These are phyloP conservation scores for Coemansia pectinata DNA, from an alignment of 192 early-diverging fungal species.

Conservation along the genomic window DNA sequence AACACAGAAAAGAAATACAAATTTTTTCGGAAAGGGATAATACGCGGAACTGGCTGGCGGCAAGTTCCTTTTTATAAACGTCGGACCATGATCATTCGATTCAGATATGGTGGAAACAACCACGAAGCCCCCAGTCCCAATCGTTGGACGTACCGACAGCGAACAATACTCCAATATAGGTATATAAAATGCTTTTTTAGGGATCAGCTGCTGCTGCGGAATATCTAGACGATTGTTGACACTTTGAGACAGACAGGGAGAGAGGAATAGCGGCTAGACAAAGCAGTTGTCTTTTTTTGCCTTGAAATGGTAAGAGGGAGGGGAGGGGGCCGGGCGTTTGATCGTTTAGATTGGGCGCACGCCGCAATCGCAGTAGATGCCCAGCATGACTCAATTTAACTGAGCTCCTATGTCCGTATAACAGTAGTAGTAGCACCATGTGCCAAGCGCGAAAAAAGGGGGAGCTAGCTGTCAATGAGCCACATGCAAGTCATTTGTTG, in stretches of 20 bases:
- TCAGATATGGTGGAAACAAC: neutral
- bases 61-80: neutral
- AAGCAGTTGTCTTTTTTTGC: neutral
- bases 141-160: neutral
- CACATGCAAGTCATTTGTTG: neutral
- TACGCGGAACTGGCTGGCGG: neutral
- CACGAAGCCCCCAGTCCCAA: neutral
- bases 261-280: neutral
- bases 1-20: neutral
- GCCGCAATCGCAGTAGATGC: neutral
- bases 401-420: neutral
- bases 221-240: constrained; percentile 1
- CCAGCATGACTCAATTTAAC: neutral
- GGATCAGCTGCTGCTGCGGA: constrained; percentile 1
- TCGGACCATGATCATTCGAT: neutral
- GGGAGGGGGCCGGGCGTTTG: neutral
- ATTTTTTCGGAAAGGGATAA: neutral
- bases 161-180: neutral
- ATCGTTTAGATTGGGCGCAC: neutral
- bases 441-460: neutral
- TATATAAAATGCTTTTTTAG: neutral
- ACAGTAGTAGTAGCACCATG: neutral
- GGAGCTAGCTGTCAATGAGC: neutral
- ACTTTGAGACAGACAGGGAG: neutral
- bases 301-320: neutral